phyloP scores from a whole-genome alignment of 1,284 basidiomycete species.

The Apiotrichum gamsii region DNA sequence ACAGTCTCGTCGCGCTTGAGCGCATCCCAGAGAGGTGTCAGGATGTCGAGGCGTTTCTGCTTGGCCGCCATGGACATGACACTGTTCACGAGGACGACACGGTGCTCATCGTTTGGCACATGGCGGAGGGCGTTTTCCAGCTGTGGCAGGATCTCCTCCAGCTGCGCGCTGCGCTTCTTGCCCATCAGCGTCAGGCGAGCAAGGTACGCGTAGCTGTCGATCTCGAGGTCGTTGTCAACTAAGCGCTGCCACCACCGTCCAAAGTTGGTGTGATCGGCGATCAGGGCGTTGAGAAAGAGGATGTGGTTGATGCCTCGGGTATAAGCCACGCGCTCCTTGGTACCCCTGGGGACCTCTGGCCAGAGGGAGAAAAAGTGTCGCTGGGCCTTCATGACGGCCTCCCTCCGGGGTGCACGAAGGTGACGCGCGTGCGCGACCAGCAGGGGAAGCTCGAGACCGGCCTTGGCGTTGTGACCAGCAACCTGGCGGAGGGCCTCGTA shows the following conservation, averaged over 20 bases:
- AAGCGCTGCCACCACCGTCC: conserved; percentile 26
- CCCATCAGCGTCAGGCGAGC: conserved; percentile 1
- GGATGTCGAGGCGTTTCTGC: conserved; percentile 55
- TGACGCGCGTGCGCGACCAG: conserved; percentile 10
- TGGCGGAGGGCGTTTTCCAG: conserved; percentile 7
- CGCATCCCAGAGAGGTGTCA: conserved; percentile 55
- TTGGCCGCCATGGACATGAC: conserved; percentile 47
- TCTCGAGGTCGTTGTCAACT: conserved; percentile 14
- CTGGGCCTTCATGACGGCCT: conserved; percentile 17
- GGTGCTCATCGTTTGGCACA: neutral
- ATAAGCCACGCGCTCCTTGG: conserved; percentile 9
- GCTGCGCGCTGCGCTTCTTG: too few relatives aligned
- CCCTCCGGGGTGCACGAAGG: too few relatives aligned
- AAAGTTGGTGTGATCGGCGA: conserved; percentile 15
- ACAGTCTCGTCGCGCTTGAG: neutral
- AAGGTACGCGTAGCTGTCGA: conserved; percentile 23
- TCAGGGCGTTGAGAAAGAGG: conserved; percentile 29
- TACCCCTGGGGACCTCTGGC: neutral
- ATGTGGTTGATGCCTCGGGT: conserved; percentile 27
- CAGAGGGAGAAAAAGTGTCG: conserved; percentile 13
- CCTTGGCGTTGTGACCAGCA: conserved; percentile 10
- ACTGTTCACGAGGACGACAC: conserved; percentile 45
- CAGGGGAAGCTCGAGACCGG: conserved; percentile 17
- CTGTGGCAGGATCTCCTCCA: neutral
- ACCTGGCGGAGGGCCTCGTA: conserved; percentile 21